Conservation (phyloP, 108 stramenopile species). For the Aurantiochytrium sp. region DNA sequence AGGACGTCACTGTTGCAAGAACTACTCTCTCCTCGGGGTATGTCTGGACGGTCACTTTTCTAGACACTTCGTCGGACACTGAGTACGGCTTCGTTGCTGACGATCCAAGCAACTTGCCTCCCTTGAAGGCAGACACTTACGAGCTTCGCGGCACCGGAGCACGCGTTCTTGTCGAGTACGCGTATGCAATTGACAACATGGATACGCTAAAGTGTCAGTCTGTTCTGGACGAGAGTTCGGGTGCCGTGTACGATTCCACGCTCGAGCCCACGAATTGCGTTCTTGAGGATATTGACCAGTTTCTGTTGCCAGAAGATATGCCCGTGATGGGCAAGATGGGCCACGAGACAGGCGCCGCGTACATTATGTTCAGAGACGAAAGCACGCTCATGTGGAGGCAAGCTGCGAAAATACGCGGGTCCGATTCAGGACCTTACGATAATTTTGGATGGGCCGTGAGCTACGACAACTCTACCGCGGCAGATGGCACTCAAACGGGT, state of each 20-base stretch:
- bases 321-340: conserved; percentile 2
- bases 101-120: not conserved
- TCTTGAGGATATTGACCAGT: not conserved
- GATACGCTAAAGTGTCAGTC: not conserved
- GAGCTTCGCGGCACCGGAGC: not conserved
- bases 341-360: not conserved
- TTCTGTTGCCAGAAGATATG: not conserved
- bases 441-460: not conserved
- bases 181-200: conserved; percentile 8
- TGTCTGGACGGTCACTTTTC: not conserved
- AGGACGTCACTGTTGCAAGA: not conserved
- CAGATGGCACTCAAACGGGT: not conserved
- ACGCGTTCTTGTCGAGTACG: not conserved
- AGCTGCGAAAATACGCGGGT: not conserved
- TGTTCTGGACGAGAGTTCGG: not conserved
- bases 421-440: not conserved
- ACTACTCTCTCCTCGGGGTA: not conserved
- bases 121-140: not conserved
- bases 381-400: not conserved
- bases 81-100: not conserved
- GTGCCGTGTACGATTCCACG: not conserved
- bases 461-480: not conserved
- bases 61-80: not conserved
- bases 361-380: not conserved
- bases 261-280: not conserved